A percentile compares a stretch with the other conserved stretches of the same genome.
Conservation (phyloP, 1,139 yeast species). For the Suhomyces bokatorum region DNA sequence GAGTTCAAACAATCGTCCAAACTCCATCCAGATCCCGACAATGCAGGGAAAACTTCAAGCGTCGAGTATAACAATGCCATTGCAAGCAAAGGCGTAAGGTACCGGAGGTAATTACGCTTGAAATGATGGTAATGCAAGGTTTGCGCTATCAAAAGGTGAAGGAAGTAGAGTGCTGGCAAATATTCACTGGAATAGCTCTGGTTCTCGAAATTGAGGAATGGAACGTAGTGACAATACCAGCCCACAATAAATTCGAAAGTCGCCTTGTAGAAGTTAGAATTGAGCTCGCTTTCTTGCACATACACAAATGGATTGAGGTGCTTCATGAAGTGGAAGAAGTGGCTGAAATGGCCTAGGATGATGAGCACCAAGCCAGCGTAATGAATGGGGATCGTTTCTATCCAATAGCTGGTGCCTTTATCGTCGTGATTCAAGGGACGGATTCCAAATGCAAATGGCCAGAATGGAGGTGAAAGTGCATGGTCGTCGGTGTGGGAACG, state of each 20-base stretch:
- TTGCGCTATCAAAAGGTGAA: conserved; percentile 33
- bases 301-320: conserved; percentile 36
- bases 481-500: conserved; percentile 20
- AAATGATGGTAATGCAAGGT: conserved; percentile 32
- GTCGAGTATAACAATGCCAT: conserved; percentile 10
- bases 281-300: conserved; percentile 17
- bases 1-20: conserved; percentile 25
- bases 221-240: conserved; percentile 38
- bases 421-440: conserved; percentile 35
- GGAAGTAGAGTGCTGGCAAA: conserved; percentile 37
- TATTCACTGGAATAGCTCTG: conserved; percentile 43
- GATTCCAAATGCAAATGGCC: conserved; percentile 37
- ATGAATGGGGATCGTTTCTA: conserved; percentile 41
- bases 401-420: conserved; percentile 32
- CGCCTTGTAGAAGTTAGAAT: conserved; percentile 22
- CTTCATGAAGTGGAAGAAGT: conserved; percentile 22
- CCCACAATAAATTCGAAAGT: conserved; percentile 33
- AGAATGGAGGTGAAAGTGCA: conserved; percentile 27
- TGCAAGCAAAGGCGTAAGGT: conserved; percentile 15
- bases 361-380: conserved; percentile 27
- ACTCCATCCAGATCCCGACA: conserved; percentile 40
- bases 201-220: conserved; percentile 35
- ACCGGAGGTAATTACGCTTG: conserved; percentile 21
- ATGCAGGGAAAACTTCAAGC: conserved; percentile 25
- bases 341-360: conserved; percentile 22